Evolutionary conservation across 2,329 filamentous ascomycete species (phyloP), one percentile per base, ranked within the genome.

Genomic region (Exophiala sp.): DNA sequence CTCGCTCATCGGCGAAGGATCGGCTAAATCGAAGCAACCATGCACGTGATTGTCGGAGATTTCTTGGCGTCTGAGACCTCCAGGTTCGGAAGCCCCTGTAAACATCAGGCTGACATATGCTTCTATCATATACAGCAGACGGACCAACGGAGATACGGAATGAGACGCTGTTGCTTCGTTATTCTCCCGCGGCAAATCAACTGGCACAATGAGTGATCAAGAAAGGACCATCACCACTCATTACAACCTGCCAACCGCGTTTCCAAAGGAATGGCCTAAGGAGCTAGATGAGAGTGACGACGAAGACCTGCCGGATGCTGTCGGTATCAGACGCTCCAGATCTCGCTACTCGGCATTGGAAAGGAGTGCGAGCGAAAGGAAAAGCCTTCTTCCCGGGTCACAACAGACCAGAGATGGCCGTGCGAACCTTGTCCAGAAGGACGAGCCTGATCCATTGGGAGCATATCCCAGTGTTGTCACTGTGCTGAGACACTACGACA

Each of bases 371-470:
- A 88, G 86, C 70, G 82, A 85, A 63, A 80, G 85, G 54, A 81
- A 81, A 65, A 89, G 83, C 68, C 74, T 79, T 46, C 72, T 89
- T 14, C 81, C 83, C 0, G 87, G 87, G 1, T 82, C 86, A 4
- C 83, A 90, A 68, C 84, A 81, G 66, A 83, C 81, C 2, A 81
- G 80, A 46, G 82, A 84, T 65, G 86, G 86, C 29, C 78, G 86
- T 42, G 87, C 88, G 60, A 94, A 85, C 63, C 73, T 92, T 57
- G 88, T 95, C 29, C 89, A 94, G 67, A 88, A 88, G 68, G 94
- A 99, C 68, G 95, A 99, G 70, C 83, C 89, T 1, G 94, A 99
- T 72, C 91, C 94, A 3, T 72, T 99, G 49, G 94, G 94, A n/a
- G 85, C 84, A 48, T 85, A 87, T 1, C 87, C 92, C 52, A 96